phyloP scores from a whole-genome alignment of 148 eudicot species.

The Vaccinium vitisidaea region DNA sequence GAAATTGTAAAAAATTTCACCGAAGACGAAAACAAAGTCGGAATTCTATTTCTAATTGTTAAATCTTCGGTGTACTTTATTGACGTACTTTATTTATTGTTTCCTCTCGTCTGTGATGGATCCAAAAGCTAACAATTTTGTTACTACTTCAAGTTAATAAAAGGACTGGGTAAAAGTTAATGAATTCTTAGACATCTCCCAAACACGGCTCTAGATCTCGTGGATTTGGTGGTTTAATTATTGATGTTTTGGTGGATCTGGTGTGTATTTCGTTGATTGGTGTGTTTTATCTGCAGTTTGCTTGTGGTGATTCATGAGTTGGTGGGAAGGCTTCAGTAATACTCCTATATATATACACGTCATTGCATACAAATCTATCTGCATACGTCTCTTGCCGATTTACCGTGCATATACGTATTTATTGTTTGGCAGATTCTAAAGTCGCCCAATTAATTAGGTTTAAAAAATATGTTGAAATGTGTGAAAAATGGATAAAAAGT shows the following conservation, averaged over 20 bases:
- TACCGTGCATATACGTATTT: background rate
- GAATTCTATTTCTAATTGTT: background rate
- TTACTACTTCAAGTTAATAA: background rate
- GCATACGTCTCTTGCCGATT: background rate
- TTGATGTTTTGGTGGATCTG: background rate
- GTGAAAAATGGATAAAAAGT: too few species aligned
- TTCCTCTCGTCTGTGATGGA: background rate
- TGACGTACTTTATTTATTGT: background rate
- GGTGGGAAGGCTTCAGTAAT: background rate
- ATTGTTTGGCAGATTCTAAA: too few species aligned
- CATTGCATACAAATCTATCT: background rate
- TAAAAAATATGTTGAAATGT: too few species aligned
- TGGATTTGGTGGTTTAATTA: background rate
- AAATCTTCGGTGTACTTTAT: background rate
- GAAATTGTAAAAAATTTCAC: background rate
- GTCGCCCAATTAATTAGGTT: too few species aligned
- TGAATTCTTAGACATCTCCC: background rate
- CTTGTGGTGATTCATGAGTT: background rate
- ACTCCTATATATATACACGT: background rate
- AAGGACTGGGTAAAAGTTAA: background rate
- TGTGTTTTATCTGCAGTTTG: background rate
- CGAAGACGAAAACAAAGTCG: background rate
- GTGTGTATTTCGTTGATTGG: background rate
- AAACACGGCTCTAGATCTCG: slow-evolving; percentile 14
- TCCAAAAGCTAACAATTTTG: background rate